These are phyloP conservation scores for Melastoma candidum DNA, from an alignment of 441 rosid species.

Conservation along the genomic window DNA sequence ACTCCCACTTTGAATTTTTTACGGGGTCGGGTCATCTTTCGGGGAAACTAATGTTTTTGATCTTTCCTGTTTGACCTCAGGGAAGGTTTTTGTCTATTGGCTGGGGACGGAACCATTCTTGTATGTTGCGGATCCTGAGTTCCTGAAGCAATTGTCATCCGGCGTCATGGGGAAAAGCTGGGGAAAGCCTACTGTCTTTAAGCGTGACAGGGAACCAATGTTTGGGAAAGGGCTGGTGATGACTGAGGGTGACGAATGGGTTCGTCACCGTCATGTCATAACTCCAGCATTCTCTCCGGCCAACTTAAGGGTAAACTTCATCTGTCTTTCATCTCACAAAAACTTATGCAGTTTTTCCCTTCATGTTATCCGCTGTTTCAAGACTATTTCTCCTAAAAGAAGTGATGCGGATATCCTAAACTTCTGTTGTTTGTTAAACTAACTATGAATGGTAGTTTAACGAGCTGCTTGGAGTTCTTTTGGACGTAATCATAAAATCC, in stretches of 20 bases:
- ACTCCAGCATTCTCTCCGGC: constrained; percentile 83
- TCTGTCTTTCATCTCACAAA: too few species aligned
- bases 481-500: too few species aligned
- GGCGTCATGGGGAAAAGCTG: constrained; percentile 91
- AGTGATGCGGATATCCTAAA: too few species aligned
- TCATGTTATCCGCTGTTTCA: background rate
- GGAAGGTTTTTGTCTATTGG: constrained; percentile 93
- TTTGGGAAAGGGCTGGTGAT: constrained; percentile 78
- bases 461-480: too few species aligned
- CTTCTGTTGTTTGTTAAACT: too few species aligned
- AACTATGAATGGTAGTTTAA: background rate
- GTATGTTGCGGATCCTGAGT: constrained; percentile 85
- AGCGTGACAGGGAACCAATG: constrained; percentile 82
- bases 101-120: constrained; percentile 88
- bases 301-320: constrained; percentile 56
- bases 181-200: constrained; percentile 91
- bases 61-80: constrained; percentile 22
- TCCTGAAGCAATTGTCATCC: constrained; percentile 54
- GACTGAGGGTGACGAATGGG: constrained; percentile 97
- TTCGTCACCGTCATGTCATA: constrained; percentile 81
- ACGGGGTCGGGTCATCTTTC: too few species aligned
- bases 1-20: too few species aligned
- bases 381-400: background rate
- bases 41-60: background rate
- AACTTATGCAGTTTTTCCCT: too few species aligned